Base-by-base conservation (phyloP, 345 rosid genomes). In the Linum usitatissimum region DNA sequence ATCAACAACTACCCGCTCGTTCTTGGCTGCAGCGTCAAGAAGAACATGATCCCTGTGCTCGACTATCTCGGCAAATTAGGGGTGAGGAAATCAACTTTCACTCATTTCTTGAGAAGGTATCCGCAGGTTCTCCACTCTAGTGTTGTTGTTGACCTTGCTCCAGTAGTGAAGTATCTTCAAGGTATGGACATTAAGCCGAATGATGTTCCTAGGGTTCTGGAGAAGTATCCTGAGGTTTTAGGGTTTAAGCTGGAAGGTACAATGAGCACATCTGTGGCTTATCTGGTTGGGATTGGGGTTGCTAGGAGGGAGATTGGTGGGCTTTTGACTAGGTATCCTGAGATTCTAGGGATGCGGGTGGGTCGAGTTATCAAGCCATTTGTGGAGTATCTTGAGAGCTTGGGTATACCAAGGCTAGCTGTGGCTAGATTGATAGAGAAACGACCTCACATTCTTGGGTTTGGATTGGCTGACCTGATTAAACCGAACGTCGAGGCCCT, bases 231-330 rank as follows among this genome's bases (percentile, higher is more conserved):
- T 3, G 97, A 88, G 70, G 83, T 91, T 39, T 64, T 91, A 58
- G 97, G 97, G 19, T 88, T 91, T 76, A 91, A 91, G 81, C 90
- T 91, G 31, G 96, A 91, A 78, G 97, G 97, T 39, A 91, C 96
- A 10, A 91, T 88, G 94, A 88, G 97, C 76, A 91, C 97, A 18
- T 88, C 97, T 2, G 91, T 88, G 17, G 94, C 97, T 75, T 91
- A 86, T 76, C 66, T 91, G 72, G 84, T 84, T 18, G 97, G 94
- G 61, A 88, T 91, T 64, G 97, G 94, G 55, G 87, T 88, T 49
- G 81, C 91, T 39, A 84, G 96, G 78, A 91, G 96, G 75, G 96
- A 84, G 72, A 76, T 88, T 72, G 96, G 96, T 19, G 84, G 81
- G 61, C 73, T 86, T 64, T 70, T 91, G 72, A 88, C 98, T 58